Conservation (phyloP, 2,329 filamentous ascomycete genomes). For the Didymella keratinophila region DNA sequence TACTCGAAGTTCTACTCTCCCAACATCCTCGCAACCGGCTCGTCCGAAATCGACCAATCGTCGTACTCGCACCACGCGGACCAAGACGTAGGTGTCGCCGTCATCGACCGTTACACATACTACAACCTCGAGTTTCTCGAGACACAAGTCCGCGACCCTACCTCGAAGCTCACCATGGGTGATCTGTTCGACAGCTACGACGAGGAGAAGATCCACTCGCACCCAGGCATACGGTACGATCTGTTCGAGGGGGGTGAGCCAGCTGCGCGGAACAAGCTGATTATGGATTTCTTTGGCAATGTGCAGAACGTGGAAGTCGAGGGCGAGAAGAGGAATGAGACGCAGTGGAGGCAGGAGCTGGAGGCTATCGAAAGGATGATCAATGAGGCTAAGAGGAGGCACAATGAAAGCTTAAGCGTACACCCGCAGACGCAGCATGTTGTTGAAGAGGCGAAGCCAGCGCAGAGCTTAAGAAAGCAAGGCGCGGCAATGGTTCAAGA, state of each 20-base stretch:
- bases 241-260: slow-evolving; percentile 87
- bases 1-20: slow-evolving; percentile 98
- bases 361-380: slow-evolving; percentile 71
- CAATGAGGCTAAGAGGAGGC: slow-evolving; percentile 59
- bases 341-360: slow-evolving; percentile 71
- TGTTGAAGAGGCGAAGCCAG: slow-evolving; percentile 33
- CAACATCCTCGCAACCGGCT: slow-evolving; percentile 98
- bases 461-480: slow-evolving; percentile 35
- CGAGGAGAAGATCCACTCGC: slow-evolving; percentile 90
- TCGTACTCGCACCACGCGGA: slow-evolving; percentile 98
- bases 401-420: slow-evolving; percentile 43
- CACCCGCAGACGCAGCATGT: slow-evolving; percentile 33
- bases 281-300: slow-evolving; percentile 98
- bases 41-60: slow-evolving; percentile 92
- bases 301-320: slow-evolving; percentile 96
- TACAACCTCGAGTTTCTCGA: slow-evolving; percentile 78
- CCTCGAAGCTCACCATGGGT: slow-evolving; percentile 87
- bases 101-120: slow-evolving; percentile 68
- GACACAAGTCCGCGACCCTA: slow-evolving; percentile 83
- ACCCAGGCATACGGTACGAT: slow-evolving; percentile 92
- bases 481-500: slow-evolving; percentile 47
- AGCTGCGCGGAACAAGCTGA: slow-evolving; percentile 76
- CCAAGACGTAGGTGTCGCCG: slow-evolving; percentile 95
- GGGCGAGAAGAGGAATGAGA: slow-evolving; percentile 54
- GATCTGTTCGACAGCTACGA: slow-evolving; percentile 97